A percentile compares a stretch with the other conserved stretches of the same genome.
phyloP scores from a whole-genome alignment of 192 early-diverging fungal species.

The Backusella circina region DNA sequence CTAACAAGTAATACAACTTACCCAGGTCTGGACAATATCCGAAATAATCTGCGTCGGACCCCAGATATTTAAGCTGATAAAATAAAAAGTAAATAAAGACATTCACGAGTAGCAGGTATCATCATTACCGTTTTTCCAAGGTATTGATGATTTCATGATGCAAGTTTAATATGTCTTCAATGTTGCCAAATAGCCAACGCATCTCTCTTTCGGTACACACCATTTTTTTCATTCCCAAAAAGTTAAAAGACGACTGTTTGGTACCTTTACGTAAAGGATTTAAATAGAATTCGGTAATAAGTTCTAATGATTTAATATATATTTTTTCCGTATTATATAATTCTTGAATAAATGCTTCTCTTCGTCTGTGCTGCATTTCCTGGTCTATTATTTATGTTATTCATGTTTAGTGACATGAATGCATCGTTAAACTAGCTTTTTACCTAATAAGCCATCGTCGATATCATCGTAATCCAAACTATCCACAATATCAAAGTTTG shows the following conservation, averaged over 20 bases:
- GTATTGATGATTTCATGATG: slow-evolving; percentile 7
- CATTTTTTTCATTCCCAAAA: slow-evolving; percentile 23
- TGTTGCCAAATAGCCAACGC: slow-evolving; percentile 19
- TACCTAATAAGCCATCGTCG: slow-evolving; percentile 31
- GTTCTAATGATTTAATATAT: slow-evolving; percentile 16
- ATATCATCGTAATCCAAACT: slow-evolving; percentile 30
- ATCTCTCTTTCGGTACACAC: slow-evolving; percentile 28
- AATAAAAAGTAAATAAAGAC: not conserved
- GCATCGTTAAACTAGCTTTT: not conserved
- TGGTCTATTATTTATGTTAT: slow-evolving; percentile 9
- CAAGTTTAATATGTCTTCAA: slow-evolving; percentile 9
- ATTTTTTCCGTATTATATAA: slow-evolving; percentile 14
- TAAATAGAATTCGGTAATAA: slow-evolving; percentile 6
- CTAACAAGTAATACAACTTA: not conserved
- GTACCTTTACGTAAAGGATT: slow-evolving; percentile 17
- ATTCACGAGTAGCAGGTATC: not conserved
- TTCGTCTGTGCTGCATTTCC: slow-evolving; percentile 14
- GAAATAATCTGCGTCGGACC: slow-evolving; percentile 39
- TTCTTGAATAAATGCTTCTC: slow-evolving; percentile 23
- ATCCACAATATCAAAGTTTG: slow-evolving; percentile 26
- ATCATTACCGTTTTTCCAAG: slow-evolving; percentile 18
- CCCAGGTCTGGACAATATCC: slow-evolving; percentile 29
- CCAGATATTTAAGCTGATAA: slow-evolving; percentile 29
- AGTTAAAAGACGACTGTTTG: slow-evolving; percentile 23
- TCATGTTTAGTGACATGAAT: not conserved